Percentiles rank a stretch among this genome's conserved stretches.
phyloP scores from a whole-genome alignment of 495 filamentous ascomycete genomes.

The Emericellopsis terricola region DNA sequence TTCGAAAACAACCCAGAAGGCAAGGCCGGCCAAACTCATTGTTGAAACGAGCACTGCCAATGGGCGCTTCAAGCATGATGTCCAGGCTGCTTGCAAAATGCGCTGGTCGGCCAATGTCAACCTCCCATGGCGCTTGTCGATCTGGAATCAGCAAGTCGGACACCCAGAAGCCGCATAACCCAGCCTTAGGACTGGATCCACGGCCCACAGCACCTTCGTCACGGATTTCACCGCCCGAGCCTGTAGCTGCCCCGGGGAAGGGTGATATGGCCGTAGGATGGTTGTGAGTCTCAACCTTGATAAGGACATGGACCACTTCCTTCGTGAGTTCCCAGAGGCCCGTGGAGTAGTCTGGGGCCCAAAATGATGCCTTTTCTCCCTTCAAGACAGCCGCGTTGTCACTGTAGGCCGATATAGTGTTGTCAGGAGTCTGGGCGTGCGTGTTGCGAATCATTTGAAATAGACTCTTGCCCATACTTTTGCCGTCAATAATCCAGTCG shows the following conservation, averaged over 20 bases:
- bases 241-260: conserved; percentile 74
- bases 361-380: conserved; percentile 55
- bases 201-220: conserved; percentile 90
- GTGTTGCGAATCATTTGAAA: conserved; percentile 96
- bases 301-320: conserved; percentile 74
- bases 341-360: conserved; percentile 71
- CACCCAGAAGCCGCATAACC: conserved; percentile 82
- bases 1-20: conserved; percentile 78
- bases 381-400: conserved; percentile 91
- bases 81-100: conserved; percentile 88
- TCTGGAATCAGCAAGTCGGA: conserved; percentile 83
- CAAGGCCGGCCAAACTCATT: conserved; percentile 96
- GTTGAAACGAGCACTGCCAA: conserved; percentile 88
- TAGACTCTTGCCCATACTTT: conserved; percentile 55
- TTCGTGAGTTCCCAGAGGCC: conserved; percentile 78
- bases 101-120: conserved; percentile 70
- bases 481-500: conserved; percentile 89
- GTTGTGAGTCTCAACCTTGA: conserved; percentile 95
- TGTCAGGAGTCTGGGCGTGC: conserved; percentile 55
- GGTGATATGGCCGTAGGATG: conserved; percentile 86
- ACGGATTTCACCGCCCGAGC: conserved; percentile 84
- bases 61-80: conserved; percentile 93
- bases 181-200: conserved; percentile 86
- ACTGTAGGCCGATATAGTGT: conserved; percentile 85
- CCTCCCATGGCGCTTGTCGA: conserved; percentile 68